Base-by-base conservation (phyloP, 805 yeast species). In the Kodamaea sagamina region DNA sequence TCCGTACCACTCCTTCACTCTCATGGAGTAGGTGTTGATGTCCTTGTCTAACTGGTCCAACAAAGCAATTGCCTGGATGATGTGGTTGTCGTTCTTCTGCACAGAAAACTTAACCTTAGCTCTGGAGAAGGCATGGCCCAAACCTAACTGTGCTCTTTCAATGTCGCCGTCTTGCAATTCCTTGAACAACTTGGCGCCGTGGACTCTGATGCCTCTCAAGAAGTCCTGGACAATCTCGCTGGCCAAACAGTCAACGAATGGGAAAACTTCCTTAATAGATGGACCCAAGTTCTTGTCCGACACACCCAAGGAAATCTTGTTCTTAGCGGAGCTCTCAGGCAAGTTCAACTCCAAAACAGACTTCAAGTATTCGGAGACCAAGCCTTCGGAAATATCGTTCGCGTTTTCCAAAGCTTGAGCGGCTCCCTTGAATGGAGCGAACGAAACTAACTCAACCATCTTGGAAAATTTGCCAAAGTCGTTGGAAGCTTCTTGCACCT, bases 381-480 rank as follows among this genome's bases (percentile, higher is more conserved):
- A 78, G 61, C 99, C 99, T 73, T 93, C 99, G 53, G 96, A 87
- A 57, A 93, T 86, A 64, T 93, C 98, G 64, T 93, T 93, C 55
- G 98, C 97, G 64, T 93, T 93, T 71, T 92, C 98, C 61, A 93
- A 80, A 48, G 99, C 99, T 71, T 93, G 98, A 41, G 99, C 98
- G 48, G 99, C 99, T 60, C 97, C 97, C 71, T 93, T 90, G 79
- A 93, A 93, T 39, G 99, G 99, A 47, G 97, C 96, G 71, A 93
- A 93, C 11, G 96, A 86, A 19, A 88, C 95, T 44, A 93, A 79
- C 69, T 90, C 96, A 55, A 93, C 83, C 75, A 92, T 75, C 73
- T 93, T 93, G 58, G 96, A 86, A 65, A 93, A 90, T 63, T 82
- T 78, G 50, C 83, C 84, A 53, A 93, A 79, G 60, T 93, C 98